These are phyloP conservation scores for Arthrinium puccinioides DNA, from an alignment of 2,329 filamentous ascomycete genomes.

Conservation along the genomic window DNA sequence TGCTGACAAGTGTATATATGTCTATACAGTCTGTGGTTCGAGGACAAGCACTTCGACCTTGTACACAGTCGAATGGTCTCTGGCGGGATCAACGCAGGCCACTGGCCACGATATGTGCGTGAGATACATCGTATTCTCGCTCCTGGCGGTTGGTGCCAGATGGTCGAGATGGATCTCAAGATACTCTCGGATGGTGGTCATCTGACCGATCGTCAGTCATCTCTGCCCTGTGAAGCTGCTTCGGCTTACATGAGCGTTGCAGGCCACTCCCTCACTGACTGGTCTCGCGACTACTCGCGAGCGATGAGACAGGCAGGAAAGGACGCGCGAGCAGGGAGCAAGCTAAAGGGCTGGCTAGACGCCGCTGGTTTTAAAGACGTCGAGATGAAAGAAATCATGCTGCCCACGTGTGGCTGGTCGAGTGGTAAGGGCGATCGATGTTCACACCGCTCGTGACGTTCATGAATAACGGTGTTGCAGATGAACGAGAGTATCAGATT, in stretches of 20 bases:
- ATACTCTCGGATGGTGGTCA: slow-evolving; percentile 80
- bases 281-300: slow-evolving; percentile 59
- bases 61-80: slow-evolving; percentile 71
- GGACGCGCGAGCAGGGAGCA: slow-evolving; percentile 57
- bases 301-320: slow-evolving; percentile 53
- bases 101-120: slow-evolving; percentile 69
- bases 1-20: slow-evolving; percentile 3
- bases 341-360: slow-evolving; percentile 50
- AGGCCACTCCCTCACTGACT: slow-evolving; percentile 59
- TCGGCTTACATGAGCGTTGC: background rate
- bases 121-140: slow-evolving; percentile 69
- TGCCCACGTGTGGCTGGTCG: slow-evolving; percentile 66
- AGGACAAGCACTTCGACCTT: slow-evolving; percentile 67
- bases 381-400: slow-evolving; percentile 52
- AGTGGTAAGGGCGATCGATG: slow-evolving; percentile 41
- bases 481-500: slow-evolving; percentile 42
- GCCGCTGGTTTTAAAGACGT: slow-evolving; percentile 62
- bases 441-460: background rate
- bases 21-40: slow-evolving; percentile 37
- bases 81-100: slow-evolving; percentile 61
- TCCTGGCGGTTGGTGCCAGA: slow-evolving; percentile 77
- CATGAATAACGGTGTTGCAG: slow-evolving; percentile 26
- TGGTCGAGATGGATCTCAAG: slow-evolving; percentile 82
- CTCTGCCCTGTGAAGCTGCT: background rate
- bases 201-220: slow-evolving; percentile 51